These are phyloP conservation scores for Stenogyne calaminthoides DNA, from an alignment of 305 asterid genomes.

Conservation along the genomic window DNA sequence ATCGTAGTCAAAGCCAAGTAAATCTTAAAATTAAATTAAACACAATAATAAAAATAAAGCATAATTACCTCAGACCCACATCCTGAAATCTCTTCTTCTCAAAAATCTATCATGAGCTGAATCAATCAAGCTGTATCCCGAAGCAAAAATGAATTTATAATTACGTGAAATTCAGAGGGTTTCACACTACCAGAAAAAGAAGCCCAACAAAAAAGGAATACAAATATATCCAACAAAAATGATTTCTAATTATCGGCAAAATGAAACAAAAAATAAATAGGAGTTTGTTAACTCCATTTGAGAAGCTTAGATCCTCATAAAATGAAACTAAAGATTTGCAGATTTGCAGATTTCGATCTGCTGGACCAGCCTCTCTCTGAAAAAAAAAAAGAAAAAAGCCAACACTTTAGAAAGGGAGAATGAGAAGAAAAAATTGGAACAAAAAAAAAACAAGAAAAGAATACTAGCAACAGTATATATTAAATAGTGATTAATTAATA, in stretches of 20 bases:
- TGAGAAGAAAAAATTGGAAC: too few species aligned
- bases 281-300: constrained; percentile 59
- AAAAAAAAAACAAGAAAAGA: constrained; percentile 24
- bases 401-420: constrained; percentile 39
- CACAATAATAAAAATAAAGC: not conserved
- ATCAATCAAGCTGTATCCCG: constrained; percentile 40
- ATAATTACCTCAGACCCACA: constrained; percentile 82
- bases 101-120: constrained; percentile 49
- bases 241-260: constrained; percentile 28
- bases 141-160: constrained; percentile 29
- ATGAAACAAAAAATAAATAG: constrained; percentile 37
- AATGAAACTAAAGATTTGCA: constrained; percentile 45
- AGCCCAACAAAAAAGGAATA: constrained; percentile 8
- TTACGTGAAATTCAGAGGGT: constrained; percentile 44
- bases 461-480: constrained; percentile 35
- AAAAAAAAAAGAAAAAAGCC: not conserved
- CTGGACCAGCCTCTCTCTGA: constrained; percentile 50
- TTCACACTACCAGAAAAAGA: constrained; percentile 34
- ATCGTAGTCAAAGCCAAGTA: constrained; percentile 48
- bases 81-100: constrained; percentile 54
- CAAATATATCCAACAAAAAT: constrained; percentile 31
- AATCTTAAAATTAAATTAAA: constrained; percentile 27
- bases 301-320: constrained; percentile 82
- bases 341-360: constrained; percentile 76
- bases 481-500: constrained; percentile 18